Evolutionary conservation across 2,329 filamentous ascomycete genomes (phyloP).

Genomic region (Zymoseptoria pseudotritici): DNA sequence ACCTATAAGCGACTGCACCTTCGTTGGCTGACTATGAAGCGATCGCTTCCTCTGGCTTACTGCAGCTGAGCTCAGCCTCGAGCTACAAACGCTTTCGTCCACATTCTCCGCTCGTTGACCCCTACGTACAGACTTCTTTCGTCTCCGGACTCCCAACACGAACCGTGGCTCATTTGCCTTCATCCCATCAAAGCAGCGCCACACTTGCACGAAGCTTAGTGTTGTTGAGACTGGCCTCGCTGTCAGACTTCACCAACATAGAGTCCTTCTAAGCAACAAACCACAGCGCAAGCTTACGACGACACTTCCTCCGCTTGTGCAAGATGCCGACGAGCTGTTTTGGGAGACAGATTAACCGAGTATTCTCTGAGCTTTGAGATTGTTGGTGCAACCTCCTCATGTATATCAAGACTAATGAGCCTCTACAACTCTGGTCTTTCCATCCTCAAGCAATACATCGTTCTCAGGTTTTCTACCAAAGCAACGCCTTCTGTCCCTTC

Average conservation of each 20-base stretch:
- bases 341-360: not conserved
- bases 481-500: not conserved
- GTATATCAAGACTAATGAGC: not conserved
- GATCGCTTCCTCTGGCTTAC: not conserved
- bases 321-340: not conserved
- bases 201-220: not conserved
- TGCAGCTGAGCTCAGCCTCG: not conserved
- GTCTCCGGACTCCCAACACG: not conserved
- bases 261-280: not conserved
- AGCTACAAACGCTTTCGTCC: not conserved
- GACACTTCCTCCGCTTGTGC: not conserved
- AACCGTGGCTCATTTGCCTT: not conserved
- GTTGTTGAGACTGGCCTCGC: not conserved
- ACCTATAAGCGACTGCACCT: not conserved
- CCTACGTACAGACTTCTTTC: no score
- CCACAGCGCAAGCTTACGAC: not conserved
- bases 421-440: not conserved
- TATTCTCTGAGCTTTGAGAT: not conserved
- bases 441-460: not conserved
- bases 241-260: not conserved
- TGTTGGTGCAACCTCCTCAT: not conserved
- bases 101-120: no score
- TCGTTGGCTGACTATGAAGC: not conserved
- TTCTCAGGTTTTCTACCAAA: not conserved
- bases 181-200: not conserved